Evolutionary conservation across 768 basidiomycete species (phyloP).

Genomic region (Russula ochroleuca): DNA sequence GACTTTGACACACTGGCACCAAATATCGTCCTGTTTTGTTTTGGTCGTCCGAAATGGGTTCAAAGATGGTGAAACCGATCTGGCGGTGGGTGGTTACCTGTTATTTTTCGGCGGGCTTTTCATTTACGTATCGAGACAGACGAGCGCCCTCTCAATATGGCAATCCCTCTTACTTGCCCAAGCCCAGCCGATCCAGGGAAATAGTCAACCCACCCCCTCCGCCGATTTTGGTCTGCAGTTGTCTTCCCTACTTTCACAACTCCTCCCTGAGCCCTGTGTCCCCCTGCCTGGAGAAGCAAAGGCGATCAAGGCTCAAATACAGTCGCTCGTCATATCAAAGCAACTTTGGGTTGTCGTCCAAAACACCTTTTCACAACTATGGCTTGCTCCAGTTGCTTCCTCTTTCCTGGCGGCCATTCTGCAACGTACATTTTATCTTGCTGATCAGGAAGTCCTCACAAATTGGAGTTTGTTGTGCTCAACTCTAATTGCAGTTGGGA

Average conservation of each 20-base stretch:
- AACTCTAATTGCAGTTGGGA: constrained; percentile 10
- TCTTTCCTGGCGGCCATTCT: constrained; percentile 13
- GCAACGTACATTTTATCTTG: constrained; percentile 12
- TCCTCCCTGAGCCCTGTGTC: constrained; percentile 6
- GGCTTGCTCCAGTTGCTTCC: constrained; percentile 6
- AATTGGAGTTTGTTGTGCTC: constrained; percentile 21
- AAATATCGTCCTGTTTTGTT: constrained; percentile 14
- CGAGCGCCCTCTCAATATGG: constrained; percentile 3
- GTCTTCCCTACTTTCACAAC: not conserved
- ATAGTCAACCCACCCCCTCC: not conserved
- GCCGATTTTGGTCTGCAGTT: constrained; percentile 1
- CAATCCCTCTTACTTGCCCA: constrained; percentile 12
- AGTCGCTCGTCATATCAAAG: constrained; percentile 10
- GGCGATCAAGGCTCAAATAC: constrained; percentile 5
- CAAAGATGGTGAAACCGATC: not conserved
- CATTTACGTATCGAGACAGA: not conserved
- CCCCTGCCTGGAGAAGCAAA: constrained; percentile 13
- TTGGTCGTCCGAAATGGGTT: not conserved
- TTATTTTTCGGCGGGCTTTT: not conserved
- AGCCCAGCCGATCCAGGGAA: not conserved
- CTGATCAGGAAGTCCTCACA: constrained; percentile 6
- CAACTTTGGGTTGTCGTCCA: constrained; percentile 17
- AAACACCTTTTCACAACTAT: constrained; percentile 6
- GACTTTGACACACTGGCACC: constrained; percentile 7
- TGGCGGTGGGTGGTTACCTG: constrained; percentile 2